A percentile compares a stretch with the other conserved stretches of the same genome.
These are phyloP conservation scores for Tranzscheliella williamsii DNA, from an alignment of 1,284 basidiomycete genomes.

Conservation along the genomic window DNA sequence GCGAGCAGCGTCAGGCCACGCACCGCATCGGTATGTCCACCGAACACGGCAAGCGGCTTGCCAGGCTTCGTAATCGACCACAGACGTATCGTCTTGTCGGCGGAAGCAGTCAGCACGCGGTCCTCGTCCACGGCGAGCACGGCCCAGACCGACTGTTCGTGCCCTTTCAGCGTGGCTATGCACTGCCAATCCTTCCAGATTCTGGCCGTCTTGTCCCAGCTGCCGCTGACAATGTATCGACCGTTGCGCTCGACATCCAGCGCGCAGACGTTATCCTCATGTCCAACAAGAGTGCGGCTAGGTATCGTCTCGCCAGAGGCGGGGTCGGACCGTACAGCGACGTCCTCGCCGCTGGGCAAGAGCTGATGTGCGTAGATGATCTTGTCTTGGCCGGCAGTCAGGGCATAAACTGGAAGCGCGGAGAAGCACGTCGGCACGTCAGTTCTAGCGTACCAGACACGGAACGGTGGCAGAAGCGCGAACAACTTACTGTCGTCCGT, in stretches of 20 bases:
- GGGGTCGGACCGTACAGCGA: constrained; percentile 15
- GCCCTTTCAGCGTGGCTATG: constrained; percentile 77
- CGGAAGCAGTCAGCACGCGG: constrained; percentile 82
- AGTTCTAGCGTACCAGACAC: too few relatives aligned
- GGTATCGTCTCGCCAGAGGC: constrained; percentile 21
- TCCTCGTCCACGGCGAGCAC: constrained; percentile 77
- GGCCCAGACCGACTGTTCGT: constrained; percentile 92
- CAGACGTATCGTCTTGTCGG: constrained; percentile 89
- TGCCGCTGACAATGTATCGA: constrained; percentile 78
- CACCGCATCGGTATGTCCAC: constrained; percentile 87
- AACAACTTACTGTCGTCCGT: not conserved
- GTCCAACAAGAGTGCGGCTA: constrained; percentile 66
- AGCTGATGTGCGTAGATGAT: constrained; percentile 53
- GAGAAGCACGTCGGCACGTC: too few relatives aligned
- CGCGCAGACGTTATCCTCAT: constrained; percentile 87
- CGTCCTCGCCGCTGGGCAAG: constrained; percentile 6
- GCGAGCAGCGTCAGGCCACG: constrained; percentile 78
- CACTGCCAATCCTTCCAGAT: constrained; percentile 80
- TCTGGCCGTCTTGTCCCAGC: constrained; percentile 96
- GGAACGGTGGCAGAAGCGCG: too few relatives aligned
- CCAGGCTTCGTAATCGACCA: constrained; percentile 69
- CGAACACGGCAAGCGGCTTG: constrained; percentile 66
- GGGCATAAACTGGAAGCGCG: constrained; percentile 9
- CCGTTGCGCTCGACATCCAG: constrained; percentile 65
- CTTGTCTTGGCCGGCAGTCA: constrained; percentile 55